phyloP scores from a whole-genome alignment of 192 early-diverging fungal genomes.

The Coemansia sp. region DNA sequence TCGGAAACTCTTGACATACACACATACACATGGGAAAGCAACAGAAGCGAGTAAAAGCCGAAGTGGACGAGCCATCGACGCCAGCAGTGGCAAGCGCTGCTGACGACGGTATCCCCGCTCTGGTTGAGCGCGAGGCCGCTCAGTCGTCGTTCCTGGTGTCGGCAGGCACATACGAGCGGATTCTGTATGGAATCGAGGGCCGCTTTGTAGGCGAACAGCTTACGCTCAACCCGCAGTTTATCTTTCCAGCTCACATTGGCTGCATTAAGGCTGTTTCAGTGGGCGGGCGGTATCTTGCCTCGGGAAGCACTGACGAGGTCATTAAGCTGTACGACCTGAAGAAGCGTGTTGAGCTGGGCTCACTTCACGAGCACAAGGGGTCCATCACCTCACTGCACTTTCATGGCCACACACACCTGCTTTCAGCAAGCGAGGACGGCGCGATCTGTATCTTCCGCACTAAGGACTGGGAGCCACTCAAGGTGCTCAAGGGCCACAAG shows the following conservation, averaged over 20 bases:
- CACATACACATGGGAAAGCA: slow-evolving; percentile 7
- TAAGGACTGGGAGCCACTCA: slow-evolving; percentile 96
- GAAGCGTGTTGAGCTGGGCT: slow-evolving; percentile 84
- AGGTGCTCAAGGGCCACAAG: slow-evolving; percentile 79
- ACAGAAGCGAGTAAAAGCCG: slow-evolving; percentile 16
- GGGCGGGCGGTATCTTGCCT: slow-evolving; percentile 80
- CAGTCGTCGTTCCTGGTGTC: slow-evolving; percentile 38
- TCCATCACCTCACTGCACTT: slow-evolving; percentile 86
- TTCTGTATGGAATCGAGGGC: slow-evolving; percentile 91
- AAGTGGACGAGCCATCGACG: neutral
- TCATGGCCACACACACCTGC: slow-evolving; percentile 77
- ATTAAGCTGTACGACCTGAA: slow-evolving; percentile 91
- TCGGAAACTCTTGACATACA: neutral
- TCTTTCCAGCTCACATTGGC: slow-evolving; percentile 92
- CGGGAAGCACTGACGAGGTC: slow-evolving; percentile 94
- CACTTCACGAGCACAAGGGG: slow-evolving; percentile 88
- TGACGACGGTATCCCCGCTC: slow-evolving; percentile 8
- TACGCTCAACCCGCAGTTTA: slow-evolving; percentile 71
- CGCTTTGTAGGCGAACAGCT: slow-evolving; percentile 28
- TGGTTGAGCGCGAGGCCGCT: slow-evolving; percentile 16
- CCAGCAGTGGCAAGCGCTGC: neutral
- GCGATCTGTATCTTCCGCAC: slow-evolving; percentile 85
- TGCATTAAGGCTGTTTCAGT: slow-evolving; percentile 86
- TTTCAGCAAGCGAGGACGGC: slow-evolving; percentile 89
- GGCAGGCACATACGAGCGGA: slow-evolving; percentile 92